Percentiles rank a stretch among this genome's conserved stretches.
Evolutionary conservation across 139 green algal genomes (phyloP).

Genomic region (Chlamydomonas sp.): DNA sequence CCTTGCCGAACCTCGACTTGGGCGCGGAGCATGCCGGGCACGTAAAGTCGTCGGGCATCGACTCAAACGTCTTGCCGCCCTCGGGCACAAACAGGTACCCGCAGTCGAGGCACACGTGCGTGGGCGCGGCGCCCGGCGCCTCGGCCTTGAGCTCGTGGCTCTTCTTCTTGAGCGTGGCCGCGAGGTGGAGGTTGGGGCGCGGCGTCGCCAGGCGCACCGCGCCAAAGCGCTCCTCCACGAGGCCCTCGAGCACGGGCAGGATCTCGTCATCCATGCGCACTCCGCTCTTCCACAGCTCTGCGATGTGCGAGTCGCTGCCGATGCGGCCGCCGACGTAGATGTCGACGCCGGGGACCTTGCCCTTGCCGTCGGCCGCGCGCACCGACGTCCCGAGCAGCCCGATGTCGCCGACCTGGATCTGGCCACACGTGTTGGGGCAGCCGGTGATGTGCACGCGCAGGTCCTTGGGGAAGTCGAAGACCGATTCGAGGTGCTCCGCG

Average conservation of each 20-base stretch:
- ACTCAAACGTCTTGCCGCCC: conserved; percentile 2
- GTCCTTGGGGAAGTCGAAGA: conserved; percentile 66
- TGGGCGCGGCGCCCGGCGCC: neutral
- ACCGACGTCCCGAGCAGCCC: conserved; percentile 14
- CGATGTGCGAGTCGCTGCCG: conserved; percentile 12
- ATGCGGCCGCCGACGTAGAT: conserved; percentile 17
- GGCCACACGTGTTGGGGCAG: conserved; percentile 96
- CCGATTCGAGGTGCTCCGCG: conserved; percentile 70
- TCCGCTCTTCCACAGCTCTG: conserved; percentile 10
- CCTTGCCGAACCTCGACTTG: conserved; percentile 1
- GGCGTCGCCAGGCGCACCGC: conserved; percentile 27
- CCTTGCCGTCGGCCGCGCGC: neutral
- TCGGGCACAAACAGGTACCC: conserved; percentile 9
- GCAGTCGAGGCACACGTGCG: conserved; percentile 14
- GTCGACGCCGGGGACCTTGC: conserved; percentile 13
- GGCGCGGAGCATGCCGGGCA: conserved; percentile 7
- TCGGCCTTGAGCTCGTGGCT: conserved; percentile 5
- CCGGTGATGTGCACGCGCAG: conserved; percentile 97
- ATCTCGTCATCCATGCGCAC: conserved; percentile 46
- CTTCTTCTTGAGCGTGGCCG: conserved; percentile 14
- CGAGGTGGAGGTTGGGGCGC: neutral
- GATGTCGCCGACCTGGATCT: conserved; percentile 71
- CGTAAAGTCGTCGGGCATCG: conserved; percentile 1
- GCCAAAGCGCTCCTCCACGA: conserved; percentile 74
- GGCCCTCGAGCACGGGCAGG: conserved; percentile 56